phyloP scores from a whole-genome alignment of 2,329 filamentous ascomycete species.

The Penicillium sp. region DNA sequence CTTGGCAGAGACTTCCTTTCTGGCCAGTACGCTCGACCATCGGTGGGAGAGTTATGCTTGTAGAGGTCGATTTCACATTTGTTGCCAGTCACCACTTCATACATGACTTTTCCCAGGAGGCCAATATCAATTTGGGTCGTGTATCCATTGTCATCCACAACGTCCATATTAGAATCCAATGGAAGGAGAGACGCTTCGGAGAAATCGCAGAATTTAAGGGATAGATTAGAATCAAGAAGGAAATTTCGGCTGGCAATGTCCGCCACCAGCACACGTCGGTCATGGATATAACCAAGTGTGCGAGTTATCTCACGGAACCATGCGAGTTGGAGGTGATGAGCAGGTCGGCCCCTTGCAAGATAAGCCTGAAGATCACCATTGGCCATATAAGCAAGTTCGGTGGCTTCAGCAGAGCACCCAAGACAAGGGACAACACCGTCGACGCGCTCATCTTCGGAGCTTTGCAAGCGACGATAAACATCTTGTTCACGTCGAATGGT shows the following conservation, averaged over 20 bases:
- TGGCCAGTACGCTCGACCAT: constrained; percentile 19
- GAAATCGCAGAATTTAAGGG: constrained; percentile 32
- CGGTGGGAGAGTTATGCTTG: constrained; percentile 12
- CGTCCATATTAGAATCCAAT: constrained; percentile 25
- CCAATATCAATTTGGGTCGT: constrained; percentile 31
- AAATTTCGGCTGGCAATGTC: constrained; percentile 32
- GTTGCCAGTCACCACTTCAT: constrained; percentile 25
- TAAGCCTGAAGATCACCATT: constrained; percentile 27
- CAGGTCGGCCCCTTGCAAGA: constrained; percentile 12
- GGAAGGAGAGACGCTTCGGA: constrained; percentile 26
- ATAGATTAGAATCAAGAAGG: constrained; percentile 27
- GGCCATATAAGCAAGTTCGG: constrained; percentile 21
- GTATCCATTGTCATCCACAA: constrained; percentile 27
- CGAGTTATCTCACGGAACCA: constrained; percentile 28
- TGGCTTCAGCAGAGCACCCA: constrained; percentile 8
- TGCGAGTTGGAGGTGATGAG: constrained; percentile 7
- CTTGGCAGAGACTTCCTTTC: constrained; percentile 22
- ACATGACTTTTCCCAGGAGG: constrained; percentile 29
- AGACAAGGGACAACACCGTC: constrained; percentile 16
- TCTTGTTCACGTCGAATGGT: constrained; percentile 18
- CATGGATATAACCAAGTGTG: constrained; percentile 26
- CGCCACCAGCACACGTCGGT: constrained; percentile 26
- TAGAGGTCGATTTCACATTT: constrained; percentile 27
- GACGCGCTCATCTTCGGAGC: neutral
- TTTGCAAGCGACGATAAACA: constrained; percentile 17